Evolutionary conservation across 495 filamentous ascomycete genomes (phyloP), one percentile per base, ranked within the genome.

Genomic region (Ramalina intermedia): DNA sequence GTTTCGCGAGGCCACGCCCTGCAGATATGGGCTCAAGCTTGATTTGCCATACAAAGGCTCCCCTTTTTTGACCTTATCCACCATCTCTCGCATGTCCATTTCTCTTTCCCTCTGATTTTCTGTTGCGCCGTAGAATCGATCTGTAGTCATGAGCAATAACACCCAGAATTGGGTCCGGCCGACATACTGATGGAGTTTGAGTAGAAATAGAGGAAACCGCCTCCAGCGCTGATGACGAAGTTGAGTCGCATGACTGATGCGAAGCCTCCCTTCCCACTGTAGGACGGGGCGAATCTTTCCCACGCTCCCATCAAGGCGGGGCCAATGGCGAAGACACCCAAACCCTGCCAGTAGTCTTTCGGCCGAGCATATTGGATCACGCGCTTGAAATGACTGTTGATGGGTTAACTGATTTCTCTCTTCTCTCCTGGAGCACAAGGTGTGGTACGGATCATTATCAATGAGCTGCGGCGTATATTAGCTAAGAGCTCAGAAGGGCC

Each of bases 81-180:
- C 88, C 91, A 98, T 98, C 71, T 98, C 91, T 48, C 76, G 78
- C 87, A 95, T 98, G 62, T 98, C 91, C 80, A 90, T 84, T 37
- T 95, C 85, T 26, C 89, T 69, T 61, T 98, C 91, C 49, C 93
- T 79, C 39, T 78, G 66, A 68, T 98, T 96, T 63, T 98, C 91
- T 29, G 75, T 78, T 69, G 85, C 84, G 53, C 91, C 91, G 72
- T 95, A 95, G 71, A 98, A 96, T 42, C 91, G 86, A 58, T 83
- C 81, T 85, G 51, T 24, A 23, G 21, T 35, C 2, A 26, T 43
- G 33, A 38, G 40, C 4, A 26, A 36, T 17, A 37, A 9, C 39
- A 18, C 37, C 11, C 3, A 13, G 1, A 11, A 14, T 23, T n/a
- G 35, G 36, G 39, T 47, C 20, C 39, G 38, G 43, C 18, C 17